A percentile compares a stretch with the other conserved stretches of the same genome.
Conservation (phyloP, 108 stramenopile species). For the Mediolabrus comicus region DNA sequence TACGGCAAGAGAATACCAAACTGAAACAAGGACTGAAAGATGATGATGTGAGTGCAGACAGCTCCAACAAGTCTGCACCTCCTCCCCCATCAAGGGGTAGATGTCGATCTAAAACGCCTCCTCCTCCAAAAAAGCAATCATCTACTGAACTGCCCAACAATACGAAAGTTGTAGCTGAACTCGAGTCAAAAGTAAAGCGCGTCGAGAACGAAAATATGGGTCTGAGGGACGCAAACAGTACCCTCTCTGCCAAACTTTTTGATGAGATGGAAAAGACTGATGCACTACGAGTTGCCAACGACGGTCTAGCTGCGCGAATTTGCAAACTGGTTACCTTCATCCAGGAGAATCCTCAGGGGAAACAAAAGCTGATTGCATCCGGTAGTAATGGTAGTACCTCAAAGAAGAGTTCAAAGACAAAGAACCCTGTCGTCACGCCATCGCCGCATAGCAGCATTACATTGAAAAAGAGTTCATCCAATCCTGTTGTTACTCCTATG, state of each 20-base stretch:
- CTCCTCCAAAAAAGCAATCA: slow-evolving; percentile 2
- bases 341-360: slow-evolving; percentile 16
- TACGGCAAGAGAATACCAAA: slow-evolving; percentile 26
- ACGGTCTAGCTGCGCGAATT: slow-evolving; percentile 34
- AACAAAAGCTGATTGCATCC: neutral
- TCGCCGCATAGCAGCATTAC: neutral
- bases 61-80: neutral
- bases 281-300: slow-evolving; percentile 27
- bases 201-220: slow-evolving; percentile 34
- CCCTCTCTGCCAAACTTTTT: slow-evolving; percentile 30
- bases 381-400: neutral
- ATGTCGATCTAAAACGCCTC: neutral
- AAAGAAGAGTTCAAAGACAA: neutral
- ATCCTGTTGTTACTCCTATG: neutral
- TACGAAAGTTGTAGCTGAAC: slow-evolving; percentile 4
- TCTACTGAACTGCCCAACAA: neutral
- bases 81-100: slow-evolving; percentile 4
- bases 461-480: neutral
- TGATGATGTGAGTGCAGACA: neutral
- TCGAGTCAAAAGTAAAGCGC: slow-evolving; percentile 25
- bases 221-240: slow-evolving; percentile 22
- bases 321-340: slow-evolving; percentile 42
- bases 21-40: slow-evolving; percentile 15
- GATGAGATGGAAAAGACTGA: slow-evolving; percentile 44
- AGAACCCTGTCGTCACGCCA: neutral